phyloP scores from a whole-genome alignment of 306 rosid species.

The Comarum palustre region DNA sequence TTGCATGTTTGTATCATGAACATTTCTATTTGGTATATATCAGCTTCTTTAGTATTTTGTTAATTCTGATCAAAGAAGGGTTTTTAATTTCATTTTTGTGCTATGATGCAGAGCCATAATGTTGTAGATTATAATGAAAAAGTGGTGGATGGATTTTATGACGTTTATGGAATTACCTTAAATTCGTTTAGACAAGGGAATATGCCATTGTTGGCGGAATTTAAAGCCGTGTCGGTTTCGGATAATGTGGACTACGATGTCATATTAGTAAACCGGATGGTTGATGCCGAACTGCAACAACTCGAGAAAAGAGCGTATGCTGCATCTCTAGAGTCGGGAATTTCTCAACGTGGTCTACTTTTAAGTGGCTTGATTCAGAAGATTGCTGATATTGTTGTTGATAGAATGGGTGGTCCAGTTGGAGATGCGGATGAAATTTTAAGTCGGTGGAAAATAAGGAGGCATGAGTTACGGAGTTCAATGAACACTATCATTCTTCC shows the following conservation, averaged over 20 bases:
- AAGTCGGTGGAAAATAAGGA: slow-evolving; percentile 71
- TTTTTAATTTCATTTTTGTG: slow-evolving; percentile 26
- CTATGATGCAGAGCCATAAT: slow-evolving; percentile 74
- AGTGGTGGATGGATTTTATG: slow-evolving; percentile 95
- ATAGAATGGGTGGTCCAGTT: slow-evolving; percentile 96
- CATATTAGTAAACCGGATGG: slow-evolving; percentile 64
- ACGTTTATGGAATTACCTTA: slow-evolving; percentile 65
- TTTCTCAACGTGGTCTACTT: slow-evolving; percentile 56
- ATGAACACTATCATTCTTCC: slow-evolving; percentile 66
- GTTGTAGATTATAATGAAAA: slow-evolving; percentile 77
- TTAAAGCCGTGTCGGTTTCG: slow-evolving; percentile 51
- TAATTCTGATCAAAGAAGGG: slow-evolving; percentile 5
- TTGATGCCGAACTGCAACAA: slow-evolving; percentile 64
- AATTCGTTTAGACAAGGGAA: slow-evolving; percentile 67
- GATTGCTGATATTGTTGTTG: slow-evolving; percentile 82
- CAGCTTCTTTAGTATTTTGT: slow-evolving; percentile 15
- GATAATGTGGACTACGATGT: slow-evolving; percentile 74
- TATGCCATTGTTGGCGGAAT: slow-evolving; percentile 87
- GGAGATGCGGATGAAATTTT: slow-evolving; percentile 73
- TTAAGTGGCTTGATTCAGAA: slow-evolving; percentile 79
- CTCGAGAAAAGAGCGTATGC: slow-evolving; percentile 62
- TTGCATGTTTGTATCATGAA: not conserved
- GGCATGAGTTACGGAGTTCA: slow-evolving; percentile 64
- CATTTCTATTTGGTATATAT: not conserved
- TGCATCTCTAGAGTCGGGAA: slow-evolving; percentile 45